Conservation (phyloP, 345 rosid genomes). For the Camelina neglecta region DNA sequence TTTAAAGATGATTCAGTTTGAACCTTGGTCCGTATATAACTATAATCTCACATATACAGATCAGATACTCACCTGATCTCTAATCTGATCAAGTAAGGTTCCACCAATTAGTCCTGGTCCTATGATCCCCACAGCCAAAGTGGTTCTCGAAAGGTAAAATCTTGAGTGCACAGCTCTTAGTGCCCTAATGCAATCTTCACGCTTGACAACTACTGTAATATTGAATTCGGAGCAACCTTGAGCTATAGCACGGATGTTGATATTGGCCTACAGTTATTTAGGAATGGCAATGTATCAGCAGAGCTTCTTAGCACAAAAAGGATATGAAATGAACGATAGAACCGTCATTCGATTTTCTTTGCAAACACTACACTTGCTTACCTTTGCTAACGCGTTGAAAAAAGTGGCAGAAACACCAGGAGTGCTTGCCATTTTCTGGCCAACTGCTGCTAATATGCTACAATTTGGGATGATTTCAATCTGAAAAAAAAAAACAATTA, state of each 20-base stretch:
- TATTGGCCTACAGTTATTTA: constrained; percentile 71
- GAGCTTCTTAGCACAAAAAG: constrained; percentile 19
- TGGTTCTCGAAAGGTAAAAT: constrained; percentile 89
- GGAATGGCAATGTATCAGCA: constrained; percentile 20
- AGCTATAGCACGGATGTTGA: constrained; percentile 92
- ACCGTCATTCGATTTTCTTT: background rate
- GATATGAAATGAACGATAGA: background rate
- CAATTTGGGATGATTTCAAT: constrained; percentile 82
- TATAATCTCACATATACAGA: constrained; percentile 3
- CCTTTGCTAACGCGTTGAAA: constrained; percentile 95
- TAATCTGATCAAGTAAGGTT: constrained; percentile 88
- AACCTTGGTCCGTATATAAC: constrained; percentile 1
- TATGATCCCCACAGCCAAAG: constrained; percentile 87
- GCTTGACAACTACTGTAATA: constrained; percentile 80
- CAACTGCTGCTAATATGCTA: constrained; percentile 96
- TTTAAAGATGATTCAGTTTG: background rate
- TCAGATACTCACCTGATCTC: constrained; percentile 70
- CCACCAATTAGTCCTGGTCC: constrained; percentile 96
- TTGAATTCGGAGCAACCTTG: constrained; percentile 99
- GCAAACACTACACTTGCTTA: constrained; percentile 41
- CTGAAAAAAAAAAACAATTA: constrained; percentile 48
- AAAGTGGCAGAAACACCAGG: constrained; percentile 93
- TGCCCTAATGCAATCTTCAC: constrained; percentile 93
- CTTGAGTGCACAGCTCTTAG: constrained; percentile 94
- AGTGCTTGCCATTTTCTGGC: constrained; percentile 98